Conservation (phyloP, 148 eudicot species). For the Linanthus parryae region DNA sequence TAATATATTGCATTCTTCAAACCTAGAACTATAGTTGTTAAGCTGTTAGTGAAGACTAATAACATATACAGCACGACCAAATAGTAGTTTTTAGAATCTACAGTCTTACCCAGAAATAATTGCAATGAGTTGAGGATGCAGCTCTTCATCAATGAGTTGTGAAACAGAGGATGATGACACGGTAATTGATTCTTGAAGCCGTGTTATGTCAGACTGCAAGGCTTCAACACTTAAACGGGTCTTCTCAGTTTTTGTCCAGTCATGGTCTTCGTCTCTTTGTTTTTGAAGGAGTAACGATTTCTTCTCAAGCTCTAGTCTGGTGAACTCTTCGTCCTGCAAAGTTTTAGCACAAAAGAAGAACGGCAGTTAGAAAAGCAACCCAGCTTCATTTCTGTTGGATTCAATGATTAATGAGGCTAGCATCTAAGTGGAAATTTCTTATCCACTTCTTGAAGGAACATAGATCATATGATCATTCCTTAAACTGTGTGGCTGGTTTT, state of each 20-base stretch:
- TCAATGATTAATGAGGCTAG: not conserved
- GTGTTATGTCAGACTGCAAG: constrained; percentile 47
- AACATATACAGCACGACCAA: too few species aligned
- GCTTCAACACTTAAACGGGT: constrained; percentile 34
- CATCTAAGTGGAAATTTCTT: not conserved
- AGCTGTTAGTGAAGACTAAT: too few species aligned
- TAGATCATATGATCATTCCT: too few species aligned
- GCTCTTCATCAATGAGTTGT: constrained; percentile 42
- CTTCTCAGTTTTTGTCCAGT: constrained; percentile 54
- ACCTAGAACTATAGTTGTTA: too few species aligned
- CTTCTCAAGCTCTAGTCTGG: constrained; percentile 49
- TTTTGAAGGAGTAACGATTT: constrained; percentile 47
- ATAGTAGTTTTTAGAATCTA: too few species aligned
- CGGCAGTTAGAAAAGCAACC: not conserved
- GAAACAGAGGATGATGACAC: constrained; percentile 38
- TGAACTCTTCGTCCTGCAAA: constrained; percentile 55
- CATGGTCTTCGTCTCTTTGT: constrained; percentile 46
- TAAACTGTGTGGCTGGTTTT: too few species aligned
- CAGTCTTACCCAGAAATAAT: constrained; percentile 74
- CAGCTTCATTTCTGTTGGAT: not conserved
- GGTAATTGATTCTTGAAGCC: constrained; percentile 45
- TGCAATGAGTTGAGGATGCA: constrained; percentile 69
- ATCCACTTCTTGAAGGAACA: too few species aligned
- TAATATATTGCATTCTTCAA: too few species aligned
- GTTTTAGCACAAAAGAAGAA: not conserved